Base-by-base conservation (phyloP, 1,284 basidiomycete species). In the Vanrija sp. region DNA sequence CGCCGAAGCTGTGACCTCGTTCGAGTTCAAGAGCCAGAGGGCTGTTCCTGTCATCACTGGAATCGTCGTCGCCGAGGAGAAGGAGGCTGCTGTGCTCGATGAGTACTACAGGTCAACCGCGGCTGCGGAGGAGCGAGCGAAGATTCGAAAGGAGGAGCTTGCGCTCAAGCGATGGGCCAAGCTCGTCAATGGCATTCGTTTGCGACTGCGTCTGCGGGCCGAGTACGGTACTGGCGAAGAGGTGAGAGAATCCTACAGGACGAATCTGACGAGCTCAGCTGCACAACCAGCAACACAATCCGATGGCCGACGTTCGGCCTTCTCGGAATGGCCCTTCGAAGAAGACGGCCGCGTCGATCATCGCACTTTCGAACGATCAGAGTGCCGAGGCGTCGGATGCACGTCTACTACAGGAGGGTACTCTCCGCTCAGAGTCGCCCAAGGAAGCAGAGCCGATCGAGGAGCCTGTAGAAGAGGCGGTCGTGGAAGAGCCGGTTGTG, bases 11-110 rank as follows among this genome's bases (percentile, higher is more conserved):
- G 62, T 92, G 62, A 67, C 66, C 31, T 88, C 92, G 14, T 98
- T 98, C 73, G 95, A 98, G 75, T 98, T 98, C 78, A 75, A 75
- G 54, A 88, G 86, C 66, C 94, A 93, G 72, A 85, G 89, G 18
- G 93, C 94, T 0, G 84, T 85, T 54, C 95, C 95, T 5, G 80
- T 91, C 60, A 79, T 96, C 45, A 84, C 85, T 27, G 95, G 95
- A 19, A 82, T 98, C 16, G 92, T 98, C 16, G 81, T 94, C 16
- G 89, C 94, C 9, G 78, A 80, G 45, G 89, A 93, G 72, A 84
- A 91, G 62, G 87, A 91, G 69, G 78, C 81, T 5, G 70, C 80
- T 5, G 72, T 96, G n/a, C 76, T 91, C 38, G 89, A 94, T 85
- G 91, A 91, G 2, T 96, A 87, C 63, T 86, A 84, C 82, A 86